Evolutionary conservation across 306 rosid genomes (phyloP).

Genomic region (Spatholobus suberectus): DNA sequence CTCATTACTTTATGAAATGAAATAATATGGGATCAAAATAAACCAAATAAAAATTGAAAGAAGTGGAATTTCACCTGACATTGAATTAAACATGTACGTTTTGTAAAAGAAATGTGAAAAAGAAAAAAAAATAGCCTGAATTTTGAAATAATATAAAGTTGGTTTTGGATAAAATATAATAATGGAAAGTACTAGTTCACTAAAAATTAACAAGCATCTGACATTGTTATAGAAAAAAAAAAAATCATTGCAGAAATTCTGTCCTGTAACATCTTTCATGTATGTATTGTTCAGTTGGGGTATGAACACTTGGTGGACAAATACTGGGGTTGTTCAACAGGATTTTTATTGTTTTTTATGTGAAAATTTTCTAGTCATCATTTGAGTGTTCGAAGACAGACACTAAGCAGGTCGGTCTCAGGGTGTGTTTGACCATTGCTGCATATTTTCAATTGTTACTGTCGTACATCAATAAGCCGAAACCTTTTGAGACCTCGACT

Average conservation of each 20-base stretch:
- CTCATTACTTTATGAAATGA: not conserved
- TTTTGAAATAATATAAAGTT: not conserved
- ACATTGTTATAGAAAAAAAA: not conserved
- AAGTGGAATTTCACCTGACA: not conserved
- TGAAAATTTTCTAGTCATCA: not conserved
- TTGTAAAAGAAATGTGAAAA: not conserved
- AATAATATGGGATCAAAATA: not conserved
- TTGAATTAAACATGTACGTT: not conserved
- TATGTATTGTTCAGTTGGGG: not conserved
- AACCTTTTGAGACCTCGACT: slow-evolving; percentile 10
- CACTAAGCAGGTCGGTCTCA: slow-evolving; percentile 23
- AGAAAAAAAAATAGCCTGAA: not conserved
- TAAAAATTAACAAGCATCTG: not conserved
- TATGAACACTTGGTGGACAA: not conserved
- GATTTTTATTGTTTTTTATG: not conserved
- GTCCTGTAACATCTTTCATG: not conserved
- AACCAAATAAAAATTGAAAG: not conserved
- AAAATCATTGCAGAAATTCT: not conserved
- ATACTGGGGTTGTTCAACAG: not conserved
- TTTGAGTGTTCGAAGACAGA: slow-evolving; percentile 10
- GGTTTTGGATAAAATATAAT: slow-evolving; percentile 17
- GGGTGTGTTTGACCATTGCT: slow-evolving; percentile 29
- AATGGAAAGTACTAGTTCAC: not conserved
- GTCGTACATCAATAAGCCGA: not conserved
- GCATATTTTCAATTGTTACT: not conserved